Base-by-base conservation (phyloP, 495 filamentous ascomycete genomes). In the Hyaloscypha hepaticicola region DNA sequence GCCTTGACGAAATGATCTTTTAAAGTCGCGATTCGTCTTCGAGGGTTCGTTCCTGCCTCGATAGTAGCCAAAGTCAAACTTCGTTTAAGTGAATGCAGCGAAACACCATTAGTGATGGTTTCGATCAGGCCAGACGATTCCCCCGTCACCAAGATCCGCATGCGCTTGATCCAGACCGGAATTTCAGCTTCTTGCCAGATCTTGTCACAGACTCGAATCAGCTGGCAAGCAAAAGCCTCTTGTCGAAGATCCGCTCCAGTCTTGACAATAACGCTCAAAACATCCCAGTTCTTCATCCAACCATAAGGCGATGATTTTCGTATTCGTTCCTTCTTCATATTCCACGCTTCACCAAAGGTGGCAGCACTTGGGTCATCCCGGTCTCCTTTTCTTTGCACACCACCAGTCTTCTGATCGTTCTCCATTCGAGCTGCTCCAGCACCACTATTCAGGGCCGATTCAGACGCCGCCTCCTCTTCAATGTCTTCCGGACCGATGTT, bases 281-380 rank as follows among this genome's bases (percentile, higher is more conserved):
- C 81, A 66, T 92, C 89, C 89, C 89, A 92, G 70, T 89, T 91
- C 73, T 86, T 87, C 82, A 89, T 89, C 84, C 83, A 88, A 11
- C 89, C 89, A 68, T 90, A 92, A 0, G 89, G 89, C 11, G 87
- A 90, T 4, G 87, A 86, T 68, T 87, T 85, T 58, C 88, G 80
- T 72, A 92, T 91, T 25, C 89, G 87, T 74, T 91, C 89, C 70
- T 87, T 88, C 70, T 92, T 92, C 55, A 81, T 78, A 58, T 84
- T 80, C 89, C 89, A 92, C 49, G 88, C 88, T 73, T 92, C 89
- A 58, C 89, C 89, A 69, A 92, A 91, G 6, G 89, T 90, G 11
- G 88, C 89, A 26, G 89, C 89, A 66, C 87, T 89, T n/a, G 89
- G 89, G 71, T 92, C 89, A 67, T 91, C 89, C 27, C 89, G 84